phyloP scores from a whole-genome alignment of 441 rosid genomes.

The Populus hybrid region DNA sequence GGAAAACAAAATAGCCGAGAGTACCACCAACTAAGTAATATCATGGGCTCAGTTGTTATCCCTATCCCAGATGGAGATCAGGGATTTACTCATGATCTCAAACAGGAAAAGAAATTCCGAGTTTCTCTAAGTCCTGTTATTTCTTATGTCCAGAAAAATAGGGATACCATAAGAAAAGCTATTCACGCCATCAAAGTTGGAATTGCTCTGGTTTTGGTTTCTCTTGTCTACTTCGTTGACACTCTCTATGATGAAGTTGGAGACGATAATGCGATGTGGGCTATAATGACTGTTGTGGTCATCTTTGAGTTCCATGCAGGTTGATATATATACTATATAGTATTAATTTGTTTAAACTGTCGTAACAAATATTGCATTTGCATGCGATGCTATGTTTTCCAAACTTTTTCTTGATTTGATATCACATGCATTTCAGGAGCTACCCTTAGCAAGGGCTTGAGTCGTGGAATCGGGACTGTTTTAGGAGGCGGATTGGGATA shows the following conservation, averaged over 20 bases:
- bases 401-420: background rate
- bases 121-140: constrained; percentile 12
- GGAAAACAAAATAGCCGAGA: background rate
- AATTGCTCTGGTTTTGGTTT: constrained; percentile 54
- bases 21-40: background rate
- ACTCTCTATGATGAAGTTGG: constrained; percentile 52
- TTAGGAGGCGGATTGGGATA: constrained; percentile 75
- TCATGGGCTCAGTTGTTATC: constrained; percentile 45
- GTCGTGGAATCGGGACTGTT: constrained; percentile 74
- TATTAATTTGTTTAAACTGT: background rate
- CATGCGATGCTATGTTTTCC: background rate
- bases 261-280: constrained; percentile 73
- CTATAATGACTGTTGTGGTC: constrained; percentile 72
- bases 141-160: constrained; percentile 18
- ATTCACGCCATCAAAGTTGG: constrained; percentile 63
- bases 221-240: constrained; percentile 55
- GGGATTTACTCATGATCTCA: background rate
- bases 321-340: constrained; percentile 1
- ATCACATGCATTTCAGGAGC: constrained; percentile 48
- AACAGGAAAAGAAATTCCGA: constrained; percentile 16
- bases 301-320: constrained; percentile 68
- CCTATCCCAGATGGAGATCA: constrained; percentile 36
- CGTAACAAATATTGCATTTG: background rate
- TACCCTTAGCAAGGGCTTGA: constrained; percentile 72
- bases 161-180: constrained; percentile 30